Conservation (phyloP, 139 green algal genomes). For the Haematococcus lacustris region DNA sequence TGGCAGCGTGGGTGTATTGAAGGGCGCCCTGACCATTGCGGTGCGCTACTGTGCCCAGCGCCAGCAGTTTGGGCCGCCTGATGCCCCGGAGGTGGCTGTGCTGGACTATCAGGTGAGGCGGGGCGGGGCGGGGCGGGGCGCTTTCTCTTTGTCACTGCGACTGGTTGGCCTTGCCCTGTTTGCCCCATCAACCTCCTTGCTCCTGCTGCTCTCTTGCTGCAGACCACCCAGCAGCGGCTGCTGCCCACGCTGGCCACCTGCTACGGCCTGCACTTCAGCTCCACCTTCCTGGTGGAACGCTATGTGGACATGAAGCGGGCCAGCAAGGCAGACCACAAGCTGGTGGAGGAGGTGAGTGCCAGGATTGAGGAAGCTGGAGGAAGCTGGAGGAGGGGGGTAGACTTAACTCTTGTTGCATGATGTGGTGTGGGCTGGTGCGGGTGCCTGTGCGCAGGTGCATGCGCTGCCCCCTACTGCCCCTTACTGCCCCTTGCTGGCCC, state of each 20-base stretch:
- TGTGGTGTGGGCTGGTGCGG: too few relatives aligned
- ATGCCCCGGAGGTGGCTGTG: constrained; percentile 56
- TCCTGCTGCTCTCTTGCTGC: too few relatives aligned
- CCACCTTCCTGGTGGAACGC: constrained; percentile 21
- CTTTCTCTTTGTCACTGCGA: too few relatives aligned
- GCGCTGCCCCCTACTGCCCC: too few relatives aligned
- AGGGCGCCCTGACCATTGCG: constrained; percentile 66
- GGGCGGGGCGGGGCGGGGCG: too few relatives aligned
- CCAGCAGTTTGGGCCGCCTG: constrained; percentile 78
- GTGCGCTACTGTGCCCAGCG: constrained; percentile 60
- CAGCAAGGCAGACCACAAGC: constrained; percentile 20
- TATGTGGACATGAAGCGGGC: constrained; percentile 73
- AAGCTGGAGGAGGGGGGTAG: too few relatives aligned
- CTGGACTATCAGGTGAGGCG: constrained; percentile 62
- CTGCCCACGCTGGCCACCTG: constrained; percentile 70
- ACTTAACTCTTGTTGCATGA: too few relatives aligned
- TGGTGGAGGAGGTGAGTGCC: constrained; percentile 23
- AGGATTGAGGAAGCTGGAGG: too few relatives aligned
- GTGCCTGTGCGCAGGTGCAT: too few relatives aligned
- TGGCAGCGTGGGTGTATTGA: constrained; percentile 60
- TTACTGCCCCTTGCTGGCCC: too few relatives aligned
- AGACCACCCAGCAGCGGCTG: constrained; percentile 60
- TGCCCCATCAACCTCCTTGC: too few relatives aligned
- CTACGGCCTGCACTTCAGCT: constrained; percentile 69
- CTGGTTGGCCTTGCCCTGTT: too few relatives aligned